Percentiles rank a stretch among this genome's conserved stretches.
phyloP scores from a whole-genome alignment of 768 basidiomycete species.

The Tephrocybe sp. region DNA sequence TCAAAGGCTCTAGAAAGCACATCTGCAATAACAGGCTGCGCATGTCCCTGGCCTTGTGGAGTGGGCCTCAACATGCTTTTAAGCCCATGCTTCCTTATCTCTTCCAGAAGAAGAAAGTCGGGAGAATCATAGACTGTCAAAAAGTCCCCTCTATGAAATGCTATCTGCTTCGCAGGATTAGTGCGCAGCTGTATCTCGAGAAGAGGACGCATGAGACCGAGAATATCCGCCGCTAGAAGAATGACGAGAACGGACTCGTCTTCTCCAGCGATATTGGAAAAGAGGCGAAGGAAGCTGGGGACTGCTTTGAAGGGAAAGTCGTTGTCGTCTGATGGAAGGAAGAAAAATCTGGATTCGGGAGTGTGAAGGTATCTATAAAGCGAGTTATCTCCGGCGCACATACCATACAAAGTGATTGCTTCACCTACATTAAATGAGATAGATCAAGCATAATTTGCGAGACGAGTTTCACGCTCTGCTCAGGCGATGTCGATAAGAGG shows the following conservation, averaged over 20 bases:
- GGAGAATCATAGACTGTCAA: constrained; percentile 4
- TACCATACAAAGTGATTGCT: no score
- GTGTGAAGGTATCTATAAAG: not conserved
- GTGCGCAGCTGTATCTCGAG: constrained; percentile 8
- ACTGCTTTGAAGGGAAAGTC: not conserved
- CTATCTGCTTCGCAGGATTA: not conserved
- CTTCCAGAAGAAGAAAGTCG: constrained; percentile 4
- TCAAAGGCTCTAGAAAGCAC: constrained; percentile 5
- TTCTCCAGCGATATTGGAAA: constrained; percentile 1
- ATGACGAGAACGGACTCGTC: not conserved
- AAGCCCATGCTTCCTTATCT: constrained; percentile 6
- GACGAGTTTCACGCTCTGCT: constrained; percentile 2
- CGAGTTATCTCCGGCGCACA: not conserved
- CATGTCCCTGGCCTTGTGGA: not conserved
- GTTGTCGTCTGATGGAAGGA: not conserved
- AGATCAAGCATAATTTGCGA: constrained; percentile 3
- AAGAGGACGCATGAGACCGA: constrained; percentile 10
- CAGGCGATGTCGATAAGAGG: not conserved
- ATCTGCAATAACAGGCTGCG: not conserved
- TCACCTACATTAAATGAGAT: constrained; percentile 1
- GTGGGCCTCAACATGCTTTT: not conserved
- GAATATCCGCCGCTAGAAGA: constrained; percentile 9
- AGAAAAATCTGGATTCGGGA: constrained; percentile 1
- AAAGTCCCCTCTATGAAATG: constrained; percentile 2
- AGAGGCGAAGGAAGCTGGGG: constrained; percentile 4